Evolutionary conservation across 371 early-diverging fungal genomes (phyloP).

Genomic region (Apophysomyces sp.): DNA sequence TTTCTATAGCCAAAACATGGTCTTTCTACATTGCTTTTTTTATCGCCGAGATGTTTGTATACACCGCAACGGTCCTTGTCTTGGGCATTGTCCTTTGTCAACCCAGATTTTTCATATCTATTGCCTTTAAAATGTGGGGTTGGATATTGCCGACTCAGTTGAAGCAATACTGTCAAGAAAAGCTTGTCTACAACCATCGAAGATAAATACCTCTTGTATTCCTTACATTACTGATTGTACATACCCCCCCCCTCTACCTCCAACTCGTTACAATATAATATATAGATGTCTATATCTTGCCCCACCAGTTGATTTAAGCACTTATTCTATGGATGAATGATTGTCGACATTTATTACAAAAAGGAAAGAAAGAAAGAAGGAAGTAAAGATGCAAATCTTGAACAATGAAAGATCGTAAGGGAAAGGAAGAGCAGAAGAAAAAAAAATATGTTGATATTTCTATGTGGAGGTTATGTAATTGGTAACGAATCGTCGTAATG

Average conservation of each 20-base stretch:
- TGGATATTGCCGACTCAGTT: slow-evolving; percentile 16
- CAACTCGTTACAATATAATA: background rate
- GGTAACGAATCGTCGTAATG: slow-evolving; percentile 44
- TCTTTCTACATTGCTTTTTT: slow-evolving; percentile 33
- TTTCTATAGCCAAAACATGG: slow-evolving; percentile 20
- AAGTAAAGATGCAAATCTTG: background rate
- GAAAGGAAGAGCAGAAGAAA: background rate
- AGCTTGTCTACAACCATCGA: background rate
- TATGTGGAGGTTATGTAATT: slow-evolving; percentile 16
- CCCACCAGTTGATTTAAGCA: too few relatives aligned
- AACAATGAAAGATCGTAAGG: background rate
- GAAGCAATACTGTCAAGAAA: background rate
- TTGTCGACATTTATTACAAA: background rate
- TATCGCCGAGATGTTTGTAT: slow-evolving; percentile 34
- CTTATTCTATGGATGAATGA: too few relatives aligned
- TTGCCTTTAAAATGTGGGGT: slow-evolving; percentile 40
- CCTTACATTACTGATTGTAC: background rate
- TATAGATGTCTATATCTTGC: too few relatives aligned
- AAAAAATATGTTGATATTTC: background rate
- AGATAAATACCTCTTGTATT: background rate
- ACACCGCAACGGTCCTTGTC: slow-evolving; percentile 34
- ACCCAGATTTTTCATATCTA: slow-evolving; percentile 33
- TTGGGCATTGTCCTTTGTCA: slow-evolving; percentile 40
- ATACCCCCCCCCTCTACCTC: background rate
- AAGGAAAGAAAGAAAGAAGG: background rate